Evolutionary conservation across 2,329 filamentous ascomycete genomes (phyloP).

Genomic region (Gyromitra esculenta): DNA sequence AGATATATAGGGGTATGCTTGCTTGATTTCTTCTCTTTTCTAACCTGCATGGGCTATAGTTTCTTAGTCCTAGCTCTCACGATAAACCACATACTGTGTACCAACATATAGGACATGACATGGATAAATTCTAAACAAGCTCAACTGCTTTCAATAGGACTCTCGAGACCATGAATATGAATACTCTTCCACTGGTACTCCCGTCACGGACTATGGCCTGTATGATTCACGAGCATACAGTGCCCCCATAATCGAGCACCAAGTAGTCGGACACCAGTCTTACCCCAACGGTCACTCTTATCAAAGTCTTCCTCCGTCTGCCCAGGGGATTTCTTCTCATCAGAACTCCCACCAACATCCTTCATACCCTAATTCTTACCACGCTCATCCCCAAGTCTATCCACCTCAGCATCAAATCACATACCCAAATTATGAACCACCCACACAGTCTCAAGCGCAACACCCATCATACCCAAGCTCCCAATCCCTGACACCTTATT

Average conservation of each 20-base stretch:
- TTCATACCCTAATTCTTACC: conserved; percentile 41
- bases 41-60: conserved; percentile 28
- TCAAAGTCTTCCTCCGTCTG: conserved; percentile 40
- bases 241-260: conserved; percentile 39
- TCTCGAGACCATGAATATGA: conserved; percentile 49
- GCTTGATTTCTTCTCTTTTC: conserved; percentile 60
- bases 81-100: conserved; percentile 14
- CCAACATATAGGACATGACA: conserved; percentile 19
- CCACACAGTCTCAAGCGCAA: conserved; percentile 41
- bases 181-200: conserved; percentile 47
- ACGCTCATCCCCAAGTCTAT: conserved; percentile 37
- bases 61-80: conserved; percentile 9
- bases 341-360: conserved; percentile 44
- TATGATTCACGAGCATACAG: conserved; percentile 51
- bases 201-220: conserved; percentile 50
- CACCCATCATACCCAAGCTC: conserved; percentile 49
- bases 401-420: conserved; percentile 47
- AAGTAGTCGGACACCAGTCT: conserved; percentile 38
- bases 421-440: conserved; percentile 51
- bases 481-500: conserved; percentile 50
- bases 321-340: conserved; percentile 40
- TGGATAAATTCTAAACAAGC: conserved; percentile 46
- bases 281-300: conserved; percentile 51
- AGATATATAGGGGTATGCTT: conserved; percentile 56
- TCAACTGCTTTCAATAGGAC: conserved; percentile 44